phyloP scores from a whole-genome alignment of 2,329 filamentous ascomycete species.

The Trichoderma atroviride region DNA sequence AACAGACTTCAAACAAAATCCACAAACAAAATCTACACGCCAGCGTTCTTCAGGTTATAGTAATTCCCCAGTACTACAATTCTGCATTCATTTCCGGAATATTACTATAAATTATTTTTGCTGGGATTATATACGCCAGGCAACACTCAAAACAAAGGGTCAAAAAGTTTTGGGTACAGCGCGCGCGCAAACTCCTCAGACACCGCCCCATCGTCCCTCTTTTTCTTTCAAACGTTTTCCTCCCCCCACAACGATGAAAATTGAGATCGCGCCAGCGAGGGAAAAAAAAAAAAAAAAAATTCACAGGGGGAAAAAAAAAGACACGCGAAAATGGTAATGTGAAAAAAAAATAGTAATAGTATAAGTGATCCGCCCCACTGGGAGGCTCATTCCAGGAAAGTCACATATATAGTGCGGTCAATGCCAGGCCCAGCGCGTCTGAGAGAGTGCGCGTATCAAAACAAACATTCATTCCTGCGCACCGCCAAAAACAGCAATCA shows the following conservation, averaged over 20 bases:
- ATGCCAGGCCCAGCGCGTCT: constrained; percentile 31
- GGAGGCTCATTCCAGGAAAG: constrained; percentile 23
- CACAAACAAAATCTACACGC: not conserved
- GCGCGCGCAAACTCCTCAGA: constrained; percentile 3
- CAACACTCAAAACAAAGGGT: not conserved
- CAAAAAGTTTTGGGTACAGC: not conserved
- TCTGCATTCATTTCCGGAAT: not conserved
- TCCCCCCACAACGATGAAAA: constrained; percentile 1
- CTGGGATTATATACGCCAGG: not conserved
- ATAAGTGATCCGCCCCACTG: constrained; percentile 18
- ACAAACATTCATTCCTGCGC: constrained; percentile 31
- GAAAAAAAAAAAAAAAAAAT: not conserved
- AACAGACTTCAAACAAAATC: not conserved
- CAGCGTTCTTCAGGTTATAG: not conserved
- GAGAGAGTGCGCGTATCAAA: constrained; percentile 29
- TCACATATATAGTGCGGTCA: constrained; percentile 26
- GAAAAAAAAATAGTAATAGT: not conserved
- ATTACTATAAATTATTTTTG: not conserved
- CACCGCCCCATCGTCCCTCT: not conserved
- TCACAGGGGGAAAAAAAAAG: not conserved
- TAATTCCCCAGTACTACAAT: not conserved
- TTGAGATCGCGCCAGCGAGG: not conserved
- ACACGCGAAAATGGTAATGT: not conserved
- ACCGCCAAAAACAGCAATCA: constrained; percentile 29
- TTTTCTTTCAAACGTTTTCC: not conserved